Conservation (phyloP, 768 basidiomycete species). For the Mycena latifolia region DNA sequence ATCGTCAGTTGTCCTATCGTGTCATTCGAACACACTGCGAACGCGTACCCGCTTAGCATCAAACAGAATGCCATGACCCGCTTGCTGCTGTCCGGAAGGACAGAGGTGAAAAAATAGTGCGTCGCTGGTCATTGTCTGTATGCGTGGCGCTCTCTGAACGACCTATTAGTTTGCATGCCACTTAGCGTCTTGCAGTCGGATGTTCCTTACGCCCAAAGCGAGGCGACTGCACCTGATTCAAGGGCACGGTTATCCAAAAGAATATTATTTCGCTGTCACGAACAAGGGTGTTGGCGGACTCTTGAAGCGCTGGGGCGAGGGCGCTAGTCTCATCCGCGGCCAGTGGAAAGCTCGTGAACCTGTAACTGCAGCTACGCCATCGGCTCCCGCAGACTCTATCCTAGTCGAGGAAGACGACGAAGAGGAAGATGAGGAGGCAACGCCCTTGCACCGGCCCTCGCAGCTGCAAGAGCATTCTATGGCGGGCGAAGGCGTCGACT, state of each 20-base stretch:
- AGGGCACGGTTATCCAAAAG: constrained; percentile 86
- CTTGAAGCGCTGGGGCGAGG: constrained; percentile 85
- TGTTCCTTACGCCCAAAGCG: constrained; percentile 79
- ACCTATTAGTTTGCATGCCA: constrained; percentile 80
- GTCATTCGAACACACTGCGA: constrained; percentile 13
- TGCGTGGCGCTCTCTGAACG: constrained; percentile 24
- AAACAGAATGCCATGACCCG: constrained; percentile 91
- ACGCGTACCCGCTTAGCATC: constrained; percentile 62
- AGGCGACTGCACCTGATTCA: constrained; percentile 87
- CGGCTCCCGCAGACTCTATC: not conserved
- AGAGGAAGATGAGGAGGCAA: constrained; percentile 38
- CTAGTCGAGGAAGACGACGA: constrained; percentile 43
- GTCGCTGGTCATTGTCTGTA: constrained; percentile 44
- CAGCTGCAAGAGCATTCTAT: constrained; percentile 22
- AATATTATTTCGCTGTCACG: constrained; percentile 92
- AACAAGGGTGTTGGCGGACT: constrained; percentile 91
- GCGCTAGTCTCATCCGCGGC: constrained; percentile 81
- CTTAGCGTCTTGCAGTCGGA: constrained; percentile 65
- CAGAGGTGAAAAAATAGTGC: constrained; percentile 87
- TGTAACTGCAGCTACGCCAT: not conserved
- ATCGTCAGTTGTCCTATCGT: constrained; percentile 68
- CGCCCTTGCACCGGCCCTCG: constrained; percentile 8
- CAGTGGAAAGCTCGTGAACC: constrained; percentile 66
- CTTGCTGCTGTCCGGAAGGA: constrained; percentile 82
- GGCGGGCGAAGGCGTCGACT: constrained; percentile 56